Evolutionary conservation across 2,329 filamentous ascomycete genomes (phyloP).

Genomic region (Hortaea werneckii): DNA sequence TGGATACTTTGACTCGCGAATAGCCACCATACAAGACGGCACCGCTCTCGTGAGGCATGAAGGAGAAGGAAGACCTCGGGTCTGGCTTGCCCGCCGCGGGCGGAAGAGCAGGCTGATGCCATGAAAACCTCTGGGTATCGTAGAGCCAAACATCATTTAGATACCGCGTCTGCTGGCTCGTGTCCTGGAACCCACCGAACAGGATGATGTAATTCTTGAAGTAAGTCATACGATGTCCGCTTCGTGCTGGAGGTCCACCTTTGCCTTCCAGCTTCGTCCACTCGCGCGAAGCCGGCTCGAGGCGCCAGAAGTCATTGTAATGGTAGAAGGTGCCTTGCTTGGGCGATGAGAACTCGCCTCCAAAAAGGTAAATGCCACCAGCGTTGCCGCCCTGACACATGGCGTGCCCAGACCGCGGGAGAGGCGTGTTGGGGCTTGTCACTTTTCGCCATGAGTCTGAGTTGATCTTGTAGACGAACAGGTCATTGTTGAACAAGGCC

Average conservation of each 20-base stretch:
- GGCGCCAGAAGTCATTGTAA: constrained; percentile 95
- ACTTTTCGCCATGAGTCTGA: constrained; percentile 84
- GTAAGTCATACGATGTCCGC: constrained; percentile 73
- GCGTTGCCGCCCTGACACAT: constrained; percentile 86
- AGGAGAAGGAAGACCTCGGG: constrained; percentile 79
- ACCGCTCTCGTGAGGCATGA: constrained; percentile 81
- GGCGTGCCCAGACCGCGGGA: constrained; percentile 86
- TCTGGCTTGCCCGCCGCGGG: constrained; percentile 75
- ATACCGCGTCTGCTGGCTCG: constrained; percentile 88
- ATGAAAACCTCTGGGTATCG: constrained; percentile 76
- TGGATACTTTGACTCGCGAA: constrained; percentile 71
- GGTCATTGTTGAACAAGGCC: constrained; percentile 60
- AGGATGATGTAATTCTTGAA: constrained; percentile 95
- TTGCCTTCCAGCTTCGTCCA: constrained; percentile 81
- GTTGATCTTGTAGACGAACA: constrained; percentile 63
- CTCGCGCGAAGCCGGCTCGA: constrained; percentile 74
- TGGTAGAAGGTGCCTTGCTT: constrained; percentile 99
- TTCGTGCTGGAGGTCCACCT: constrained; percentile 72
- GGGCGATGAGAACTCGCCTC: constrained; percentile 90
- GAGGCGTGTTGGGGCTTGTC: constrained; percentile 80
- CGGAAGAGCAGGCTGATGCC: constrained; percentile 68
- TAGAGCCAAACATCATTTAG: constrained; percentile 91
- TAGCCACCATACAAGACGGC: constrained; percentile 90
- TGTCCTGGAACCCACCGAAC: constrained; percentile 96
- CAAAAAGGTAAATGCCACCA: constrained; percentile 81